Conservation (phyloP, 2,329 filamentous ascomycete genomes). For the Fusarium chuoi region DNA sequence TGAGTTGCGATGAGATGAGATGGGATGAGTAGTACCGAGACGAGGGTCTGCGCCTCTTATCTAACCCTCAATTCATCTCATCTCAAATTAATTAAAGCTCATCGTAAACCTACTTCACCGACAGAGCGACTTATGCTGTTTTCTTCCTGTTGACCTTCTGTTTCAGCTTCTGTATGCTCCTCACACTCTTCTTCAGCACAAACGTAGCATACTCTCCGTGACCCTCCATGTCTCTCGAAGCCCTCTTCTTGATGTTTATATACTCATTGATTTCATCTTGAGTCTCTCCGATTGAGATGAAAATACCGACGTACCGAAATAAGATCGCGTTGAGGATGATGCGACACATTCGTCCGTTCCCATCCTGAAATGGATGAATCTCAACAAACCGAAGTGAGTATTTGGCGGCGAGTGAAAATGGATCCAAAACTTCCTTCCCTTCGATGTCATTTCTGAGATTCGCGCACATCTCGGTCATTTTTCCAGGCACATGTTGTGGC, state of each 20-base stretch:
- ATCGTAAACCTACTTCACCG: rapidly evolving
- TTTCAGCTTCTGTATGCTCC: constrained; percentile 33
- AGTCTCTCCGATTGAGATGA: constrained; percentile 38
- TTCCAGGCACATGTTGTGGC: constrained; percentile 37
- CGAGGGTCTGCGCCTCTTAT: rapidly evolving
- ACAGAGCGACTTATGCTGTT: rapidly evolving
- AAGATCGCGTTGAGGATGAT: constrained; percentile 52
- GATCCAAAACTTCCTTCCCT: constrained; percentile 34
- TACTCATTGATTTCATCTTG: constrained; percentile 34
- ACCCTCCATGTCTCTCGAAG: constrained; percentile 35
- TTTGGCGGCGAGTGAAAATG: constrained; percentile 45
- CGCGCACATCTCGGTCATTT: constrained; percentile 44
- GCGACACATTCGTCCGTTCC: constrained; percentile 51
- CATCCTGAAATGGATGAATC: constrained; percentile 54
- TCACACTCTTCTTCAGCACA: constrained; percentile 29
- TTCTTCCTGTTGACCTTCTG: constrained; percentile 34
- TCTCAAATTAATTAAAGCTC: rapidly evolving
- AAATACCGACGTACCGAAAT: constrained; percentile 43
- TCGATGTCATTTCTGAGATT: constrained; percentile 32
- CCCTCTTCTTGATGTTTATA: constrained; percentile 40
- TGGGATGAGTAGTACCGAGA: background rate
- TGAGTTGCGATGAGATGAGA: background rate
- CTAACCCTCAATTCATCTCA: background rate
- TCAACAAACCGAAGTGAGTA: constrained; percentile 47
- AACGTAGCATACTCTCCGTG: constrained; percentile 45